phyloP scores from a whole-genome alignment of 306 rosid species.

The Acacia acuminata region DNA sequence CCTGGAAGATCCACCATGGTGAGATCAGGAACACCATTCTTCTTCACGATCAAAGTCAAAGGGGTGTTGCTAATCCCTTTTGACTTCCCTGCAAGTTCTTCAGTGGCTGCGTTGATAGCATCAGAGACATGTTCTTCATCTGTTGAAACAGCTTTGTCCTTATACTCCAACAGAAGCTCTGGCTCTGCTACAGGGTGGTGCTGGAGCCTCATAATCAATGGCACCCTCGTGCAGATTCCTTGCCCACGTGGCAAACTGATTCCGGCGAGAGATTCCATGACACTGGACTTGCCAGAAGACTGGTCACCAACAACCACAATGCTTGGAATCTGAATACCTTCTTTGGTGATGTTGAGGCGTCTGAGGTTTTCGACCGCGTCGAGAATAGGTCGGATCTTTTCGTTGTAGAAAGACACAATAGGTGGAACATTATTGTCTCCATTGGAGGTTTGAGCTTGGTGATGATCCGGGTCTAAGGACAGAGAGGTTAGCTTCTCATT shows the following conservation, averaged over 20 bases:
- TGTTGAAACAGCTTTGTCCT: slow-evolving; percentile 10
- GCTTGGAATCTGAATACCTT: slow-evolving; percentile 54
- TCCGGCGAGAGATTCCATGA: slow-evolving; percentile 51
- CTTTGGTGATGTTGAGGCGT: slow-evolving; percentile 42
- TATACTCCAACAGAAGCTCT: slow-evolving; percentile 41
- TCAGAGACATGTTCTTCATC: slow-evolving; percentile 45
- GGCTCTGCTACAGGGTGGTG: slow-evolving; percentile 32
- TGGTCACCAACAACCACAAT: slow-evolving; percentile 59
- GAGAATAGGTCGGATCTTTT: slow-evolving; percentile 44
- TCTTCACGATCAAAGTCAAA: slow-evolving; percentile 50
- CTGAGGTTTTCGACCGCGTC: slow-evolving; percentile 49
- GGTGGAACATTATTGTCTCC: slow-evolving; percentile 3
- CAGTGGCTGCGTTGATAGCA: slow-evolving; percentile 46
- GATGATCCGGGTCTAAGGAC: not conserved
- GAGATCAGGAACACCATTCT: slow-evolving; percentile 57
- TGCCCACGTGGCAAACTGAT: slow-evolving; percentile 64
- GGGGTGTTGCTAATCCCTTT: slow-evolving; percentile 53
- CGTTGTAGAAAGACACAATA: slow-evolving; percentile 38
- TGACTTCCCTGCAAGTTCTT: slow-evolving; percentile 47
- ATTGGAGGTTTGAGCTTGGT: not conserved
- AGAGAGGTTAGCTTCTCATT: not conserved
- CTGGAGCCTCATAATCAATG: slow-evolving; percentile 57
- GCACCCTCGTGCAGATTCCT: slow-evolving; percentile 64
- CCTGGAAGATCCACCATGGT: slow-evolving; percentile 73
- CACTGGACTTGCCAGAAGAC: slow-evolving; percentile 49